Percentiles rank a stretch among this genome's conserved stretches.
phyloP scores from a whole-genome alignment of 148 eudicot species.

The Euryodendron excelsum region DNA sequence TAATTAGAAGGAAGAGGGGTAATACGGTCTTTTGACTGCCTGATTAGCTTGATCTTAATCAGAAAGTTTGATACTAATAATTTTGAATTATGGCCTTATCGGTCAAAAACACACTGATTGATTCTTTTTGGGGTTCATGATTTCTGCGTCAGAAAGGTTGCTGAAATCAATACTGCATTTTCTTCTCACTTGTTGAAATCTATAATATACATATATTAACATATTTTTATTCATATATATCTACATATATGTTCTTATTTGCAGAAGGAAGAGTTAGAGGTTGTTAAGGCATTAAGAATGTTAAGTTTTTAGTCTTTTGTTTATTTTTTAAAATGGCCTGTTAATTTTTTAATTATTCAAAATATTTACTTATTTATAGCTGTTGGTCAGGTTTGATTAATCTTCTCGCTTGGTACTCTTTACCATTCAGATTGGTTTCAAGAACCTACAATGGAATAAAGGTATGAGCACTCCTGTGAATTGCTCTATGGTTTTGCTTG shows the following conservation, averaged over 20 bases:
- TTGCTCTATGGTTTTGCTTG: too few relatives aligned
- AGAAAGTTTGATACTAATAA: conserved; percentile 14
- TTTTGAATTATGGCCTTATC: conserved; percentile 22
- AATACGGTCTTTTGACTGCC: conserved; percentile 18
- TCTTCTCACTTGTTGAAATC: not conserved
- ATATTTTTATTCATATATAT: not conserved
- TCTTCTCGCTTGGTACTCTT: too few relatives aligned
- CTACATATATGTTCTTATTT: not conserved
- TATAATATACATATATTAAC: not conserved
- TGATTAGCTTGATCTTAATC: conserved; percentile 5
- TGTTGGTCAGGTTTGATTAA: too few relatives aligned
- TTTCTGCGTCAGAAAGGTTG: conserved; percentile 17
- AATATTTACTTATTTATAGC: too few relatives aligned
- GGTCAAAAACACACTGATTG: conserved; percentile 27
- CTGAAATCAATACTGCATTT: conserved; percentile 25
- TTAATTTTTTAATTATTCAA: too few relatives aligned
- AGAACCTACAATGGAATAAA: too few relatives aligned
- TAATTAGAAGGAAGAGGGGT: conserved; percentile 9
- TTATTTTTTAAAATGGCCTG: too few relatives aligned
- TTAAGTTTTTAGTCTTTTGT: too few relatives aligned
- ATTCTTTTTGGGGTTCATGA: conserved; percentile 19
- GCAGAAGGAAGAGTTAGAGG: too few relatives aligned
- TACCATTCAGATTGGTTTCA: too few relatives aligned
- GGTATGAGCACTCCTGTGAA: too few relatives aligned
- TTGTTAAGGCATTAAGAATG: too few relatives aligned